Base-by-base conservation (phyloP, 495 filamentous ascomycete species). In the Astrothelium macrocarpum region DNA sequence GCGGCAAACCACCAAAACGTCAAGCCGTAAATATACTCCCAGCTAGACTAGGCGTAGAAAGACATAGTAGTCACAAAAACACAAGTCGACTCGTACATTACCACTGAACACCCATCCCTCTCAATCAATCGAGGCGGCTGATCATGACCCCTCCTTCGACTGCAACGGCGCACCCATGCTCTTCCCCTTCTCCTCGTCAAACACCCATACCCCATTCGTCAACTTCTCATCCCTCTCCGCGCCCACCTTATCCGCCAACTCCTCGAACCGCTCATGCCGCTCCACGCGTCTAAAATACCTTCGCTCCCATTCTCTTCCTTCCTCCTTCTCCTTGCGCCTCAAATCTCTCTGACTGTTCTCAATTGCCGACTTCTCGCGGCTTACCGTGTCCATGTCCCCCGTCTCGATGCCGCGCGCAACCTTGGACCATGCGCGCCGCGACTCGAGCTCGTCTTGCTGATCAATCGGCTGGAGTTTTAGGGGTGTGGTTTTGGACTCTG, bases 151-250 rank as follows among this genome's bases (percentile, higher is more conserved):
- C n/a, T 56, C 25, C 25, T 56, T 56, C 20, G 25, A 10, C 25
- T 60, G 59, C 31, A 73, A 73, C 12, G 70, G 70, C 60, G 73
- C 70, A 65, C 76, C 74, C 31, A 74, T 78, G 65, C 78, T 73
- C 20, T 73, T 79, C 20, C 85, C 84, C 74, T 90, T 90, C 39
- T 76, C 75, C 28, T 71, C 67, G 72, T 95, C 89, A 73, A 91
- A 97, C 42, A 88, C 78, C 92, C 92, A 97, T 26, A 97, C 81
- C 2, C 92, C 92, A 62, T 85, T 87, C 9, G 92, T 96, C 78
- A 91, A 90, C 62, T 90, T 89, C 31, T 82, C 79, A 58, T 77
- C 75, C 31, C 20, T 20, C 63, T 94, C 90, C 1, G 83, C 68
- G n/a, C 78, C 78, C 67, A 83, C 79, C 14, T 85, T 83, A 20